phyloP scores from a whole-genome alignment of 768 basidiomycete genomes.

The Termitomyces sp. region DNA sequence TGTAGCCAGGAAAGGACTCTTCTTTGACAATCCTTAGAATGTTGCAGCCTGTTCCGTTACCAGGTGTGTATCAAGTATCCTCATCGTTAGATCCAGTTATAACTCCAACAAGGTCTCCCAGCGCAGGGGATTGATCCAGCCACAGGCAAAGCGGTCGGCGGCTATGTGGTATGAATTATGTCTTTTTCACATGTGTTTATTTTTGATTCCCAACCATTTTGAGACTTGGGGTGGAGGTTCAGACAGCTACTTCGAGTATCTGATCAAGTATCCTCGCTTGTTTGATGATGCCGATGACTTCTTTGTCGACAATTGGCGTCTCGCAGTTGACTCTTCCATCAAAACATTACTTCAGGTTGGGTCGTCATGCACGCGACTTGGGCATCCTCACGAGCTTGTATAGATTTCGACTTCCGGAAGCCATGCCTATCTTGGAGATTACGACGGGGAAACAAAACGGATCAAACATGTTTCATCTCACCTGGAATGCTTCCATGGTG shows the following conservation, averaged over 20 bases:
- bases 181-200: conserved; percentile 5
- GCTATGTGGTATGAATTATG: conserved; percentile 38
- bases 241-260: conserved; percentile 75
- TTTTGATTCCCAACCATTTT: neutral
- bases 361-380: neutral
- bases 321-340: conserved; percentile 70
- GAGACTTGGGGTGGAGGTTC: conserved; percentile 64
- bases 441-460: conserved; percentile 25
- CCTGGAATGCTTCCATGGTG: conserved; percentile 68
- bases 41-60: conserved; percentile 27
- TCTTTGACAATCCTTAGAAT: neutral
- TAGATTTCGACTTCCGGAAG: conserved; percentile 63
- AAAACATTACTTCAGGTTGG: conserved; percentile 48
- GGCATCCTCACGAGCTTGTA: neutral
- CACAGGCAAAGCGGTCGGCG: conserved; percentile 37
- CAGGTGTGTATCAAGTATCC: conserved; percentile 13
- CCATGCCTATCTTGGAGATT: conserved; percentile 62
- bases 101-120: conserved; percentile 34
- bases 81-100: conserved; percentile 30
- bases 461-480: conserved; percentile 67
- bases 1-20: conserved; percentile 1
- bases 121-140: conserved; percentile 48
- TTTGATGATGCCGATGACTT: conserved; percentile 52
- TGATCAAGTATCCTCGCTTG: conserved; percentile 70
- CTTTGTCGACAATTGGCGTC: conserved; percentile 63